A percentile compares a stretch with the other conserved stretches of the same genome.
phyloP scores from a whole-genome alignment of 129 eudicot genomes.

The Oenanthe sinensis region DNA sequence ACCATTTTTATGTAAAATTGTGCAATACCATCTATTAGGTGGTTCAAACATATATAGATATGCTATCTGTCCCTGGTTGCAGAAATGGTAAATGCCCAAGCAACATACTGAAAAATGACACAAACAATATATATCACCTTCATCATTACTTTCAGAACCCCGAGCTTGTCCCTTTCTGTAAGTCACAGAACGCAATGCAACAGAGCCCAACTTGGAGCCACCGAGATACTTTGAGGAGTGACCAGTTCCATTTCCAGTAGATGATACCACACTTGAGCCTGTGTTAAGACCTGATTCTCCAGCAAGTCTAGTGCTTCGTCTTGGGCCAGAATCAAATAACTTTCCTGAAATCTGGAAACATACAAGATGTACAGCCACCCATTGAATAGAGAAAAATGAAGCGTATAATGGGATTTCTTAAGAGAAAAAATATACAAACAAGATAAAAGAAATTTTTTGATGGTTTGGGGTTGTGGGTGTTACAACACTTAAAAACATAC shows the following conservation, averaged over 20 bases:
- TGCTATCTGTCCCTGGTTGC: neutral
- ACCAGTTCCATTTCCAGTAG: conserved; percentile 57
- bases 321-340: conserved; percentile 88
- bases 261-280: conserved; percentile 32
- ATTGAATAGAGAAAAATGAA: neutral
- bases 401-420: neutral
- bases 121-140: conserved; percentile 37
- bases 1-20: neutral
- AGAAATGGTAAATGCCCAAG: neutral
- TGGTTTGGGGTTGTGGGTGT: neutral
- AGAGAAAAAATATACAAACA: neutral
- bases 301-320: conserved; percentile 91
- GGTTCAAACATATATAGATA: neutral
- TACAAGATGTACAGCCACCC: neutral
- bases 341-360: conserved; percentile 81
- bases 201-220: conserved; percentile 52
- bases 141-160: conserved; percentile 56
- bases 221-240: conserved; percentile 57
- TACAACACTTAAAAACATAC: neutral
- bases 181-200: conserved; percentile 61
- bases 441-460: neutral
- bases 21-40: neutral
- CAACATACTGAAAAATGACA: neutral
- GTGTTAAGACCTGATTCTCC: conserved; percentile 52
- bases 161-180: conserved; percentile 62